phyloP scores from a whole-genome alignment of 495 filamentous ascomycete genomes.

The Viridothelium virens region DNA sequence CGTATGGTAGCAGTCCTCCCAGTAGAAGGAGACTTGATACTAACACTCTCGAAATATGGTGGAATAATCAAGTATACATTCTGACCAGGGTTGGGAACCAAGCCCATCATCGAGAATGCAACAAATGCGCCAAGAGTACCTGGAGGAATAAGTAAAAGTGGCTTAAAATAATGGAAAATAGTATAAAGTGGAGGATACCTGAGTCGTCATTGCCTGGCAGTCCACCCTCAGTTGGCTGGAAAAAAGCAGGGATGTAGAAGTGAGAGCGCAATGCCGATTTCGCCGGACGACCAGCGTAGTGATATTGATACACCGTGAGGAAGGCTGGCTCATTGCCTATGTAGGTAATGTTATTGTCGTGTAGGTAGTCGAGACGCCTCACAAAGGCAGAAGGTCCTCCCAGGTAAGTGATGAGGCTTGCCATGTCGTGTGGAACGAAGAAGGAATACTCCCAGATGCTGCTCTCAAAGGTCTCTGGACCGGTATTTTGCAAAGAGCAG shows the following conservation, averaged over 20 bases:
- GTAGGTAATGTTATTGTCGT: conserved; percentile 35
- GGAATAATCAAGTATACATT: conserved; percentile 40
- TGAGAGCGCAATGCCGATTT: conserved; percentile 33
- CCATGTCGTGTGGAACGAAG: conserved; percentile 40
- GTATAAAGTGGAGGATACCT: conserved; percentile 13
- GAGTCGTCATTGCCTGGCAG: conserved; percentile 38
- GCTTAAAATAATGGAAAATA: too few relatives aligned
- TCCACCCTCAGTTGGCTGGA: conserved; percentile 31
- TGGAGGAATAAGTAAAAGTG: too few relatives aligned
- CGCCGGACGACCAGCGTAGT: conserved; percentile 39
- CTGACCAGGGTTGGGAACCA: conserved; percentile 38
- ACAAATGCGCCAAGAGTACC: conserved; percentile 37
- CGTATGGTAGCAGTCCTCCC: conserved; percentile 53
- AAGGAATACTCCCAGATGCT: conserved; percentile 35
- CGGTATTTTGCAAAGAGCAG: conserved; percentile 27
- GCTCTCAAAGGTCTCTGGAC: conserved; percentile 36
- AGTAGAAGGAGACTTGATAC: conserved; percentile 53
- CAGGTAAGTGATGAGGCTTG: conserved; percentile 32
- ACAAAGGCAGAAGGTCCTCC: conserved; percentile 36
- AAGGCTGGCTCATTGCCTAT: conserved; percentile 40
- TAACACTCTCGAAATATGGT: conserved; percentile 34
- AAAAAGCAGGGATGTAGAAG: conserved; percentile 37
- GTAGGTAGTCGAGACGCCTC: conserved; percentile 36
- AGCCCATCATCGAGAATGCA: conserved; percentile 38
- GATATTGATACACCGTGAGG: conserved; percentile 39